Conservation (phyloP, 768 basidiomycete species). For the Sistotremastrum niveocremeum region DNA sequence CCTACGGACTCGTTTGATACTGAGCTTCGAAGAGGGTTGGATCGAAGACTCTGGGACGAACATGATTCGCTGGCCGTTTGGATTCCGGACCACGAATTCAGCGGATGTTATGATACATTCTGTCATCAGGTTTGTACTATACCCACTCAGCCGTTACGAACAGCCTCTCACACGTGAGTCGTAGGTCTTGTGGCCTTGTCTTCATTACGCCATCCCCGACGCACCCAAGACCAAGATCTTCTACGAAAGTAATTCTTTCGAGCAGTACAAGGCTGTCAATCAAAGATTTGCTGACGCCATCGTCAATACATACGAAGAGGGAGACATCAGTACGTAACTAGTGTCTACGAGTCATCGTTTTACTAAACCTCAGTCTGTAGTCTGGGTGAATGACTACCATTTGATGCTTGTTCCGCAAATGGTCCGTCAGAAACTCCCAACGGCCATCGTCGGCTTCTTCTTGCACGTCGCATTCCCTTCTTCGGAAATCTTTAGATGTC, state of each 20-base stretch:
- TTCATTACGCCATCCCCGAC: constrained; percentile 79
- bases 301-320: constrained; percentile 65
- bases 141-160: constrained; percentile 12
- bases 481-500: constrained; percentile 89
- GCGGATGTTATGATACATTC: constrained; percentile 72
- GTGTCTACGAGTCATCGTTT: not conserved
- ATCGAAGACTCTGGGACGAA: constrained; percentile 28
- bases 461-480: constrained; percentile 94
- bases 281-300: constrained; percentile 80
- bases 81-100: constrained; percentile 72
- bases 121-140: constrained; percentile 55
- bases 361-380: constrained; percentile 12
- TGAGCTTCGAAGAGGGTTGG: constrained; percentile 42
- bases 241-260: constrained; percentile 68
- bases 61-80: constrained; percentile 47
- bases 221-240: constrained; percentile 75
- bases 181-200: constrained; percentile 73
- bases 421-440: constrained; percentile 54
- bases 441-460: constrained; percentile 81
- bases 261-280: constrained; percentile 84
- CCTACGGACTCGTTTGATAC: constrained; percentile 51
- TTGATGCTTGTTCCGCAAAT: constrained; percentile 85
- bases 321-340: constrained; percentile 55
- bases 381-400: constrained; percentile 94
- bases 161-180: not conserved